phyloP scores from a whole-genome alignment of 2,329 filamentous ascomycete species.

The Pseudogymnoascus sp. region DNA sequence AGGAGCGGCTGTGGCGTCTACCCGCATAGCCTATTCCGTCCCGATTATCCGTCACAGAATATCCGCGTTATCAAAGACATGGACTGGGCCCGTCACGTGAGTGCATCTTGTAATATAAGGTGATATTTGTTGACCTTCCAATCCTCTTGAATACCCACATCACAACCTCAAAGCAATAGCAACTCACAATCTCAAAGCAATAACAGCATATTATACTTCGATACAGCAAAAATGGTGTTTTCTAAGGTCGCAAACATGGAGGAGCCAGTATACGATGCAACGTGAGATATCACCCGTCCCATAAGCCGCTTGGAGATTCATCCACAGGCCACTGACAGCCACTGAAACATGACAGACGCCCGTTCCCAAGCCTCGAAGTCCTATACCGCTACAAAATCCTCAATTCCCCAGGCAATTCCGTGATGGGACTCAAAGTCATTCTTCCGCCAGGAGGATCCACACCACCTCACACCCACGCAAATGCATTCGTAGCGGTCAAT shows the following conservation, averaged over 20 bases:
- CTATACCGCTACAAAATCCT: conserved; percentile 29
- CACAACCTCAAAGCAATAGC: neutral
- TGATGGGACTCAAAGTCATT: conserved; percentile 30
- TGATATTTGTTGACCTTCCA: neutral
- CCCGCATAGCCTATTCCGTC: neutral
- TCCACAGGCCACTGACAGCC: neutral
- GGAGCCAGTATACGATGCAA: conserved; percentile 6
- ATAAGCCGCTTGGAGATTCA: neutral
- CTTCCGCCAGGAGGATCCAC: conserved; percentile 32
- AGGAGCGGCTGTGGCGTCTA: neutral
- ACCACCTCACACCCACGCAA: conserved; percentile 38
- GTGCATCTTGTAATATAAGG: neutral
- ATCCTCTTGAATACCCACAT: neutral
- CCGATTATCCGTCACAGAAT: neutral
- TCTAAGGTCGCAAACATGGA: conserved; percentile 5
- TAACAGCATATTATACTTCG: neutral
- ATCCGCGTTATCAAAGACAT: neutral
- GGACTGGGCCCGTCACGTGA: neutral
- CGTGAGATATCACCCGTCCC: neutral
- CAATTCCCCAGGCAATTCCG: conserved; percentile 32
- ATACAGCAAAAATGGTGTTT: conserved; percentile 2
- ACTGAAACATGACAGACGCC: conserved; percentile 19
- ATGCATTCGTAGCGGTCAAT: conserved; percentile 32
- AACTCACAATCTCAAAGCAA: neutral
- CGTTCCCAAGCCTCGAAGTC: conserved; percentile 24